A percentile compares a stretch with the other conserved stretches of the same genome.
Conservation (phyloP, 805 yeast genomes). For the Scheffersomyces stipitis region DNA sequence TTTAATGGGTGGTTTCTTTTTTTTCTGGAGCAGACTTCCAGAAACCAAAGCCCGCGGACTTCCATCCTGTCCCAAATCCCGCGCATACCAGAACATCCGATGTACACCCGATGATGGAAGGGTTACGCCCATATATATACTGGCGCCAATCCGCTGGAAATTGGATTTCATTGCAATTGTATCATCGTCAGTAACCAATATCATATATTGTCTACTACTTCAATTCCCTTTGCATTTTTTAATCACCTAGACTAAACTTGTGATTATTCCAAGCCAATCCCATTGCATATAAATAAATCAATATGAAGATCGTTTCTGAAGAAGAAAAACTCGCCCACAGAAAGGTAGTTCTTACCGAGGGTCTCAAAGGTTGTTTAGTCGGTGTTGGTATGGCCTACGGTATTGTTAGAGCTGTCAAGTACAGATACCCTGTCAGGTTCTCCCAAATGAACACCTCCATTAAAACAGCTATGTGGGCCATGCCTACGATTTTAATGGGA, state of each 20-base stretch:
- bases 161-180: neutral
- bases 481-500: conserved; percentile 63
- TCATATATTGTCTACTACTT: no score
- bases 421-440: conserved; percentile 46
- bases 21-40: no score
- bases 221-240: no score
- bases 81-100: no score
- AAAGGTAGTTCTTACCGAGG: conserved; percentile 59
- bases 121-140: no score
- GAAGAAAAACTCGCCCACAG: conserved; percentile 70
- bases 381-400: conserved; percentile 62
- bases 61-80: no score
- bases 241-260: no score
- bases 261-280: no score
- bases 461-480: conserved; percentile 62
- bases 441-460: conserved; percentile 34
- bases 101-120: no score
- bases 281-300: conserved; percentile 9
- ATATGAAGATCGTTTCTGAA: conserved; percentile 64
- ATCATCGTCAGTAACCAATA: no score
- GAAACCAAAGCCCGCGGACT: no score
- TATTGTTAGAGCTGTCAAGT: conserved; percentile 42
- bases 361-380: conserved; percentile 53
- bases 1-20: no score
- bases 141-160: neutral